Percentiles rank a stretch among this genome's conserved stretches.
phyloP scores from a whole-genome alignment of 768 basidiomycete genomes.

The Panus rudis region DNA sequence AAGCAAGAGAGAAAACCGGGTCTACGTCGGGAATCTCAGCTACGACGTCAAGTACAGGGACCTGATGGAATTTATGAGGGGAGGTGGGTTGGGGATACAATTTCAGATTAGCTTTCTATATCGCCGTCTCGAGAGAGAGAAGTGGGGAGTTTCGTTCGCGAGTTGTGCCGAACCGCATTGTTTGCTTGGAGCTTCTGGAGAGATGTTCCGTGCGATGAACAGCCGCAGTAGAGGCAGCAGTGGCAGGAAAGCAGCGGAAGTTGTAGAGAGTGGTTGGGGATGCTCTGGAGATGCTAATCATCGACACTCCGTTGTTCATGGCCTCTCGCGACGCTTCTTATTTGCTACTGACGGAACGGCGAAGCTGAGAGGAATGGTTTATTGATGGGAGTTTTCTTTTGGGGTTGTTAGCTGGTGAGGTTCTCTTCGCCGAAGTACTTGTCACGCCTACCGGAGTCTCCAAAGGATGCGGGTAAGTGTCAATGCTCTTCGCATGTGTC shows the following conservation, averaged over 20 bases:
- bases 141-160: slow-evolving; percentile 1
- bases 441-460: slow-evolving; percentile 94
- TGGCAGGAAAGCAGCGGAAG: slow-evolving; percentile 1
- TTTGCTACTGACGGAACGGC: slow-evolving; percentile 37
- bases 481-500: slow-evolving; percentile 2
- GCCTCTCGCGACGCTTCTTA: no score
- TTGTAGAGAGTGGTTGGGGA: slow-evolving; percentile 8
- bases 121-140: slow-evolving; percentile 2
- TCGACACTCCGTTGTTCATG: no score
- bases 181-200: no score
- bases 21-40: slow-evolving; percentile 98
- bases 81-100: slow-evolving; percentile 97
- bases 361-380: slow-evolving; percentile 70
- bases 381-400: slow-evolving; percentile 92
- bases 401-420: slow-evolving; percentile 96
- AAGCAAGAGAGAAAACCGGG: slow-evolving; percentile 96
- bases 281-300: slow-evolving; percentile 16
- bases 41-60: slow-evolving; percentile 99
- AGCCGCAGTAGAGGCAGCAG: no score
- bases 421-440: slow-evolving; percentile 99
- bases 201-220: no score
- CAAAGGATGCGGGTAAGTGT: slow-evolving; percentile 95
- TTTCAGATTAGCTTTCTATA: slow-evolving; percentile 44
- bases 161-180: no score
- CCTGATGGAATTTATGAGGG: slow-evolving; percentile 99